phyloP scores from a whole-genome alignment of 2,329 filamentous ascomycete genomes.

The Scolecobasidium constrictum region DNA sequence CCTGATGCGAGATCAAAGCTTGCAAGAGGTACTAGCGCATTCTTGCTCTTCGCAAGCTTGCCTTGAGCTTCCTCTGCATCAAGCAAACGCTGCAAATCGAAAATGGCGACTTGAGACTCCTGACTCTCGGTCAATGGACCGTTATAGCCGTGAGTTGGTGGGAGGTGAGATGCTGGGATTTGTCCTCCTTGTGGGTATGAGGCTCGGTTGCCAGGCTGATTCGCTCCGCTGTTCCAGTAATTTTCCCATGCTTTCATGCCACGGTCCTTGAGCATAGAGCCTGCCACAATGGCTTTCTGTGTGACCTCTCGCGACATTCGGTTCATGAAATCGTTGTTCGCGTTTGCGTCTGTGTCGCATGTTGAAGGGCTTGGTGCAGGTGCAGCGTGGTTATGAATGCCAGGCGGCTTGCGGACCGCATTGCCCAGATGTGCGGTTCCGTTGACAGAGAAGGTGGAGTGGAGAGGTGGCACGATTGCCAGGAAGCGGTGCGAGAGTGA shows the following conservation, averaged over 20 bases:
- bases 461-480: slow-evolving; percentile 63
- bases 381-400: slow-evolving; percentile 47
- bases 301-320: slow-evolving; percentile 70
- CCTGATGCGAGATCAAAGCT: slow-evolving; percentile 64
- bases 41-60: slow-evolving; percentile 34
- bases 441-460: slow-evolving; percentile 58
- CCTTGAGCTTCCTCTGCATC: slow-evolving; percentile 25
- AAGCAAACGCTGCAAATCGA: slow-evolving; percentile 55
- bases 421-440: slow-evolving; percentile 47
- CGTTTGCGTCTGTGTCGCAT: slow-evolving; percentile 60
- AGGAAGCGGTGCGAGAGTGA: slow-evolving; percentile 65
- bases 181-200: slow-evolving; percentile 14
- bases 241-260: slow-evolving; percentile 67
- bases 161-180: slow-evolving; percentile 44
- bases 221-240: slow-evolving; percentile 59
- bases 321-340: slow-evolving; percentile 61
- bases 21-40: slow-evolving; percentile 47
- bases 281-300: slow-evolving; percentile 65
- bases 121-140: slow-evolving; percentile 45
- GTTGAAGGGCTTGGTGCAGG: slow-evolving; percentile 58
- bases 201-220: slow-evolving; percentile 33
- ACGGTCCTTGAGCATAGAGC: slow-evolving; percentile 67
- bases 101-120: slow-evolving; percentile 61
- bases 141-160: slow-evolving; percentile 60
- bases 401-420: slow-evolving; percentile 43